Base-by-base conservation (phyloP, 2,329 filamentous ascomycete species). In the Bipolaris victoriae region DNA sequence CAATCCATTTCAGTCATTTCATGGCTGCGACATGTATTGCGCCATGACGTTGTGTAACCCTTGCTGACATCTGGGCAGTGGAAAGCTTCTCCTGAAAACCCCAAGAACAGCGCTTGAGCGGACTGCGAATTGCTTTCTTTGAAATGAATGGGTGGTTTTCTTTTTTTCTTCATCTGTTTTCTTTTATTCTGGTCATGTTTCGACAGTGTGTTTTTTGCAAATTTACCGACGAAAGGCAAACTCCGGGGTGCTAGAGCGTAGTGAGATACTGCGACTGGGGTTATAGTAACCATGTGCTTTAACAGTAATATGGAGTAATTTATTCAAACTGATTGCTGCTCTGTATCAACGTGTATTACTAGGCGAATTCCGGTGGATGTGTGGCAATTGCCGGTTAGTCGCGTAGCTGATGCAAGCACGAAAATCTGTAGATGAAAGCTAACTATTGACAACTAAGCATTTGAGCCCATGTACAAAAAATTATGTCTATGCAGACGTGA, bases 81-180 rank as follows among this genome's bases (percentile, higher is more conserved):
- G 73, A 76, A 75, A 54, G 61, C 62, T 13, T 65, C 70, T n/a
- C 52, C 67, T 5, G 68, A 76, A 66, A 76, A 76, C 56, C 73
- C 73, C 26, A 76, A 75, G 64, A 75, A 74, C 61, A 58, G 49
- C 40, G 57, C 62, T 44, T 68, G 62, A 43, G 11, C 26, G 13
- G n/a, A n/a, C 6, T 16, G 11, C 5, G n/a, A 18, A n/a, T 7
- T 18, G n/a, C 35, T 31, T 15, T 24, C 5, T 29, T 3, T 52
- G 20, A 22, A 16, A 6, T 26, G 16, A 37, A 29, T 5, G 15
- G 11, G 5, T 7, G 6, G n/a, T 22, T 29, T 55, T 18, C 10
- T 31, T 31, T 22, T 55, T 48, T 24, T 39, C 7, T 35, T 13
- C 26, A 5, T 48, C 18, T 49, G 3, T 16, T 16, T 31, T 29